Percentiles rank a stretch among this genome's conserved stretches.
Evolutionary conservation across 1,284 basidiomycete species (phyloP).

Genomic region (Ceratobasidium sp.): DNA sequence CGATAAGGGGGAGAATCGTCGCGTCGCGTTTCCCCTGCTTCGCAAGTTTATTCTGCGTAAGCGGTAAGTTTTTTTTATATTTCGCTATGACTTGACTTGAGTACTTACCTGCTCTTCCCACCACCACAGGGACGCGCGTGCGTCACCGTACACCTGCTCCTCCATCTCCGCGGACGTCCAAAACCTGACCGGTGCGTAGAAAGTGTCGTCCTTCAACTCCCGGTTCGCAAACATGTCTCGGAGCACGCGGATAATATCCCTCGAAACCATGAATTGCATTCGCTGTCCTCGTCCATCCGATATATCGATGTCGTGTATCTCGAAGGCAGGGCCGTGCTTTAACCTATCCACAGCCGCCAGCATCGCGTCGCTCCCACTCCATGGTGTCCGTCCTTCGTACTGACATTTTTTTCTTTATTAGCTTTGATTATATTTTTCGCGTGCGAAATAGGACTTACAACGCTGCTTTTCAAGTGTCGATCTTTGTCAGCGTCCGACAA

Average conservation of each 20-base stretch:
- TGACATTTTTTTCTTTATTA: background rate
- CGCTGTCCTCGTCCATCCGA: background rate
- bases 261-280: background rate
- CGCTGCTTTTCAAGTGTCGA: background rate
- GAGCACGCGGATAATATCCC: background rate
- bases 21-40: background rate
- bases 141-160: background rate
- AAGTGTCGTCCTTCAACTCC: background rate
- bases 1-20: background rate
- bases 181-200: background rate
- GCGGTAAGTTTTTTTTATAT: background rate
- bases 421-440: background rate
- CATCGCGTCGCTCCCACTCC: background rate
- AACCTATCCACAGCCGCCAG: background rate
- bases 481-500: background rate
- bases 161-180: background rate
- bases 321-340: background rate
- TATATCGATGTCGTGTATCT: background rate
- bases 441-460: background rate
- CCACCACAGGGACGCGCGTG: background rate
- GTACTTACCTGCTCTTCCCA: constrained; percentile 7
- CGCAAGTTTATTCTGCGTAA: background rate
- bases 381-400: constrained; percentile 4
- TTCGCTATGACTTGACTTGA: background rate
- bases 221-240: background rate